Evolutionary conservation across 139 green algal species (phyloP).

Genomic region (Yamagishiella unicocca): DNA sequence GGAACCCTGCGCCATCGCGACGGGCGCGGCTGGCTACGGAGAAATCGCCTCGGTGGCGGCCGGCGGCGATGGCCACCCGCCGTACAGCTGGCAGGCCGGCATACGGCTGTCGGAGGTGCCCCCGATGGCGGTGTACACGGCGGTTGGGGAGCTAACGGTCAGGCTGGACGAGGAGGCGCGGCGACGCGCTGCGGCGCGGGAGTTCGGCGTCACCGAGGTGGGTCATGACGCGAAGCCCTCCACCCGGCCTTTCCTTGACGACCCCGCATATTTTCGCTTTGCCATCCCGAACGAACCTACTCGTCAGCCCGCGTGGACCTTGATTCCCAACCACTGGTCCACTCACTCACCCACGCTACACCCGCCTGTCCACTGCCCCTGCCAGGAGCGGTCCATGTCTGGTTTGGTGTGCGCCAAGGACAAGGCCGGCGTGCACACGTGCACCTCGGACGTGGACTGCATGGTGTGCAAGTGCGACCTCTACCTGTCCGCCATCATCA

Average conservation of each 20-base stretch:
- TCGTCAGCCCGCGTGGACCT: too few species aligned
- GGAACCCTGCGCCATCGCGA: not conserved
- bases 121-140: conserved; percentile 59
- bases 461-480: conserved; percentile 79
- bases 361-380: not conserved
- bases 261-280: too few species aligned
- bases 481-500: conserved; percentile 78
- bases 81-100: conserved; percentile 29
- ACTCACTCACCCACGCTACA: not conserved
- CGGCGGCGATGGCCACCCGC: not conserved
- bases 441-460: conserved; percentile 78
- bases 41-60: not conserved
- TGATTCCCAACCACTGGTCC: too few species aligned
- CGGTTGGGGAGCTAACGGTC: conserved; percentile 72
- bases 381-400: conserved; percentile 53
- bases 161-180: conserved; percentile 68
- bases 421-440: conserved; percentile 58
- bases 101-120: conserved; percentile 32
- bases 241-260: not conserved
- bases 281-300: too few species aligned
- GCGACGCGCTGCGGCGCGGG: conserved; percentile 6
- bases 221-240: too few species aligned
- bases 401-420: conserved; percentile 39
- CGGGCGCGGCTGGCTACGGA: not conserved
- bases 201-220: conserved; percentile 45